phyloP scores from a whole-genome alignment of 1,139 yeast species.

The Kodamaea arcana region DNA sequence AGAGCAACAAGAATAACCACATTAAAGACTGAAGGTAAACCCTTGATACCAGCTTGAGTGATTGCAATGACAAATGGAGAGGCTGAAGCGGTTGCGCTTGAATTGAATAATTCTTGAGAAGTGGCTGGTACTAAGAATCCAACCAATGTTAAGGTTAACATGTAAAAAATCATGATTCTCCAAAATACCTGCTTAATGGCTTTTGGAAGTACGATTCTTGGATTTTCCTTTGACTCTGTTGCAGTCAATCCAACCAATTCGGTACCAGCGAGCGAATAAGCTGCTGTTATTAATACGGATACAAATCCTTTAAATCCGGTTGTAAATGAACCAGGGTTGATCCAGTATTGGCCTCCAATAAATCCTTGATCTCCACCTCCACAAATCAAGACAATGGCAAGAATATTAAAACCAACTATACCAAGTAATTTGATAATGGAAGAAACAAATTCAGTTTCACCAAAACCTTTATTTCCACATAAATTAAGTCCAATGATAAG shows the following conservation, averaged over 20 bases:
- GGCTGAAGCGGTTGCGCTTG: conserved; percentile 26
- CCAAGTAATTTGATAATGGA: conserved; percentile 60
- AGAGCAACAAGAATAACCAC: conserved; percentile 40
- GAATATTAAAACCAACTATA: conserved; percentile 60
- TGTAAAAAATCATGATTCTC: conserved; percentile 39
- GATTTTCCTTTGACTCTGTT: conserved; percentile 35
- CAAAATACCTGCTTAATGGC: conserved; percentile 44
- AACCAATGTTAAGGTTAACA: conserved; percentile 38
- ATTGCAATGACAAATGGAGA: conserved; percentile 62
- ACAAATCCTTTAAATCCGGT: conserved; percentile 55
- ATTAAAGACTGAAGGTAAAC: conserved; percentile 42
- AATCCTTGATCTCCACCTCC: conserved; percentile 62
- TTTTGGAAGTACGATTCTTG: conserved; percentile 35
- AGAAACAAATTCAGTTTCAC: conserved; percentile 63
- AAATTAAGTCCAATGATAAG: conserved; percentile 53
- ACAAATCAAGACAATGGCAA: conserved; percentile 64
- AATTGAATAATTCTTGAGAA: conserved; percentile 11
- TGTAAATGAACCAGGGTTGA: conserved; percentile 61
- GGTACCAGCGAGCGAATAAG: conserved; percentile 44
- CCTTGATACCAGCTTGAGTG: conserved; percentile 46
- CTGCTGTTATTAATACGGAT: conserved; percentile 39
- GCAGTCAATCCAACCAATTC: conserved; percentile 41
- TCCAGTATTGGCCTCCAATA: conserved; percentile 57
- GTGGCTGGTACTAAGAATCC: conserved; percentile 39
- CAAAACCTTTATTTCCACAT: conserved; percentile 61